Conservation (phyloP, 768 basidiomycete species). For the Mycena latifolia region DNA sequence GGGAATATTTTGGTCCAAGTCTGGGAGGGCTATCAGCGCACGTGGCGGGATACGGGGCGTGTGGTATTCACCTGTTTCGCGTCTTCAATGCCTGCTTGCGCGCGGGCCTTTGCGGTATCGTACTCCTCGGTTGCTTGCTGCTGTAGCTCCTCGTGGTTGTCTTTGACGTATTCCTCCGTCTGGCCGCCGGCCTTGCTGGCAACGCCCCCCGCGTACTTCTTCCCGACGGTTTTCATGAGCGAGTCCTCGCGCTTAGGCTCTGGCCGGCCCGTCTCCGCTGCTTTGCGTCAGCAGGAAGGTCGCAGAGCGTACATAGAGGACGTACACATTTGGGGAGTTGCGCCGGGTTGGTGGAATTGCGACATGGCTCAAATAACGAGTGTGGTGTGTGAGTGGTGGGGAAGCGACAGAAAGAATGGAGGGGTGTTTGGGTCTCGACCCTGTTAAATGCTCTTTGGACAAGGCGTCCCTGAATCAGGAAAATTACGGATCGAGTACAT, state of each 20-base stretch:
- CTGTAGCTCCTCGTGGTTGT: constrained; percentile 31
- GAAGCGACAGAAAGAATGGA: neutral
- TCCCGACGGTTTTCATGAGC: constrained; percentile 25
- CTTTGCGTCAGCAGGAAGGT: neutral
- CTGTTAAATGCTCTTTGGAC: constrained; percentile 15
- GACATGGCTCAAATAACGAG: constrained; percentile 33
- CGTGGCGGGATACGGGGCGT: neutral
- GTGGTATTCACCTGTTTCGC: constrained; percentile 29
- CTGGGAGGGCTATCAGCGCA: constrained; percentile 5
- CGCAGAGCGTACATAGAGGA: neutral
- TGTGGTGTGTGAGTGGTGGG: constrained; percentile 7
- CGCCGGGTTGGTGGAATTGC: constrained; percentile 26
- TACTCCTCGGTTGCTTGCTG: constrained; percentile 19
- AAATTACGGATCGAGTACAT: neutral
- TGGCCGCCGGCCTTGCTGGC: constrained; percentile 32
- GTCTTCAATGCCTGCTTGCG: constrained; percentile 20
- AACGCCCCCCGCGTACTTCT: constrained; percentile 33
- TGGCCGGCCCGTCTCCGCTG: constrained; percentile 20
- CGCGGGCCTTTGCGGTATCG: constrained; percentile 26
- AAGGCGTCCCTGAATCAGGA: constrained; percentile 1
- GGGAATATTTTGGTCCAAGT: constrained; percentile 37
- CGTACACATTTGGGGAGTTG: constrained; percentile 35
- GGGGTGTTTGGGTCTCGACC: too few relatives aligned
- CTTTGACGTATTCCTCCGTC: constrained; percentile 33
- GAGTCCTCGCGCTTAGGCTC: constrained; percentile 31